phyloP scores from a whole-genome alignment of 2,329 filamentous ascomycete genomes.

The Cladosporium velox region DNA sequence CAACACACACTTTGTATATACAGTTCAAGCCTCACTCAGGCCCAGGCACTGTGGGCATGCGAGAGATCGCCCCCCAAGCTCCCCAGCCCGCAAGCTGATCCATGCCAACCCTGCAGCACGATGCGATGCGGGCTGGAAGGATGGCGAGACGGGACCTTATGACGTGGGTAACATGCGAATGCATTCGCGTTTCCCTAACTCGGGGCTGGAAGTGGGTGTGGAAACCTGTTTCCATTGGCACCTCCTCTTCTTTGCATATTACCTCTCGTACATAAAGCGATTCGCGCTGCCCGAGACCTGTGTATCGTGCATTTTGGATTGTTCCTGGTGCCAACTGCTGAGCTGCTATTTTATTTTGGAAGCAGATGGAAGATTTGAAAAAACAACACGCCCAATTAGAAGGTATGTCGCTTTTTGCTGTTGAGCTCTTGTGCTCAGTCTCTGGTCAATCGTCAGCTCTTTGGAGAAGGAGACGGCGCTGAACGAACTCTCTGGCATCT shows the following conservation, averaged over 20 bases:
- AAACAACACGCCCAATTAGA: constrained; percentile 46
- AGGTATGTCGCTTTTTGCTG: constrained; percentile 34
- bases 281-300: background rate
- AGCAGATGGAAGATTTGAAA: constrained; percentile 41
- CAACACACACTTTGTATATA: background rate
- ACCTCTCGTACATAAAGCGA: background rate
- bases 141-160: constrained; percentile 1
- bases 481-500: background rate
- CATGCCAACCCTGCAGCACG: background rate
- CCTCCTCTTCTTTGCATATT: constrained; percentile 4
- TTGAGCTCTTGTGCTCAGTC: constrained; percentile 19
- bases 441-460: background rate
- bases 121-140: background rate
- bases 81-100: constrained; percentile 7
- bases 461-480: background rate
- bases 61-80: background rate
- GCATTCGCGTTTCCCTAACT: constrained; percentile 8
- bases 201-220: constrained; percentile 1
- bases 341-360: constrained; percentile 4
- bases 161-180: background rate
- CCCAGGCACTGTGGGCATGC: background rate
- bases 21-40: background rate
- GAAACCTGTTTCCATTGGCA: constrained; percentile 9
- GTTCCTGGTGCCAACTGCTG: constrained; percentile 8
- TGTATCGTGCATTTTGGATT: constrained; percentile 1